Base-by-base conservation (phyloP, 1,284 basidiomycete species). In the Exsudoporus floridanus region DNA sequence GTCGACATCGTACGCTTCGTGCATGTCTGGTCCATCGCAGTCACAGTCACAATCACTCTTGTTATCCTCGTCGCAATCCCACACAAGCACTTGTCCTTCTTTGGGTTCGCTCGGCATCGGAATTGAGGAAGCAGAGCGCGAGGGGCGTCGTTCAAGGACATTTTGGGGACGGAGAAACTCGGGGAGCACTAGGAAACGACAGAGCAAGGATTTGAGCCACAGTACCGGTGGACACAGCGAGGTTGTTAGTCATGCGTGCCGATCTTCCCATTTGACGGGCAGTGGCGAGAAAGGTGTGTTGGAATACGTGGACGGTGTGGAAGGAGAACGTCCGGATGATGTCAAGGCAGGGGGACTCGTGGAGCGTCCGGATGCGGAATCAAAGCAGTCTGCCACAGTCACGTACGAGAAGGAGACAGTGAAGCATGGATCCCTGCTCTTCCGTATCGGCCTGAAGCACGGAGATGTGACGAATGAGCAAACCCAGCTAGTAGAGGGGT, bases 61-160 rank as follows among this genome's bases (percentile, higher is more conserved):
- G 14, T 34, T 53, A 34, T 50, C 60, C 9, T 25, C 61, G 6
- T 66, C 61, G 6, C 50, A 53, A n/a, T 63, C 60, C 4, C 41
- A 67, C 12, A 43, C 49, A 18, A 60, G 51, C 4, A 55, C 63
- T 2, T 54, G 36, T 21, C 59, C 56, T 31, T 66, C 65, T 5
- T 31, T 64, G 38, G 30, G 23, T 13, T 64, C 55, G 1, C 51
- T 64, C 2, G 61, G 65, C 5, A 55, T 69, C 14, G 63, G 61
- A 13, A 57, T 65, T 3, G 67, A 62, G 34, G 67, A 65, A 28
- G 45, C 43, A 7, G 63, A 65, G 31, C 67, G 65, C 12, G 59
- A 66, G 30, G 38, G 37, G 5, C 52, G 49, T 21, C 66, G 53
- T 38, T 54, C 59, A 12, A 65, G 51, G 31, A 39, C 54, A 5